Evolutionary conservation across 129 eudicot genomes (phyloP), one percentile per base, ranked within the genome.

Genomic region (Deinandra increscens): DNA sequence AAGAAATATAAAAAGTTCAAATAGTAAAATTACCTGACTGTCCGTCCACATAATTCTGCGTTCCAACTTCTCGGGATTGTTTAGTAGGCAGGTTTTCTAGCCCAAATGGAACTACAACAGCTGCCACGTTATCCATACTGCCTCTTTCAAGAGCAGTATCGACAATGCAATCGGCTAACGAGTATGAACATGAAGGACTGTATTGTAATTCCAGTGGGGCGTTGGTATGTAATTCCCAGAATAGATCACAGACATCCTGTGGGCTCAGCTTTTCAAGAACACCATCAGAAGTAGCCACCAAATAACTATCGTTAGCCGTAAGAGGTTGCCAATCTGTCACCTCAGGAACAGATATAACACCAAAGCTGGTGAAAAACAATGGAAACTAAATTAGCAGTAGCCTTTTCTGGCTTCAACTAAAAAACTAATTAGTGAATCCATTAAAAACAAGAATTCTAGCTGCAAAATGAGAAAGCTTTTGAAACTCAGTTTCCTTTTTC

Each of bases 231-330:
- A 82, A 64, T 76, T 84, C 88, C 95, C 92, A 89, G 12, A 89
- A 70, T 5, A 89, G 63, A 79, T 94, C 97, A 83, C 99, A 94
- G 42, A 94, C 85, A 73, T 94, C 99, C 75, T 90, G 96, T 20
- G 88, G 77, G 64, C 79, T 76, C 38, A 88, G 81, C 76, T 79
- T 84, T 76, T 92, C 98, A 75, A 88, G 74, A 77, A 92, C 88
- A 19, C 98, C 98, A 78, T 92, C 98, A 72, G 98, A 88, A 37
- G 95, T 84, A 58, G 87, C 89, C 58, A 92, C 83, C 76, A 92
- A 72, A 71, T 88, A 88, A 89, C 88, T 88, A 70, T 92, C 98
- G 38, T 92, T 92, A 80, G 60, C 77, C n/a, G 85, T 63, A 79
- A 92, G 73, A 65, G 84, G 87, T 70, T 81, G 83, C 98, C 98